Conservation (phyloP, 169 alveolate genomes). For the Plasmodium reichenowi region DNA sequence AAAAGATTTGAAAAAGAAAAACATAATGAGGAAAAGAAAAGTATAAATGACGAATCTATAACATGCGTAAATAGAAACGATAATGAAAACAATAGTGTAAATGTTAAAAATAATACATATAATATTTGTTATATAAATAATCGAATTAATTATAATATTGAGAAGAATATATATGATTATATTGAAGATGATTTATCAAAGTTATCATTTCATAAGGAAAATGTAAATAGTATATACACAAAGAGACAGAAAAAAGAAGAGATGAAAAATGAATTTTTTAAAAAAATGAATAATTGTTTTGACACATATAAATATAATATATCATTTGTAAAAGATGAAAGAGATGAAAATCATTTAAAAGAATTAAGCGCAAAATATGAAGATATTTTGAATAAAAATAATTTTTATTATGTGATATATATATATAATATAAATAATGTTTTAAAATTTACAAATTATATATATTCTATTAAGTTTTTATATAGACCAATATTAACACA, state of each 20-base stretch:
- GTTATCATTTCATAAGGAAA: background rate
- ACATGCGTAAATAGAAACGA: background rate
- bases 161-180: background rate
- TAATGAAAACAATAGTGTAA: background rate
- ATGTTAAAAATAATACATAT: background rate
- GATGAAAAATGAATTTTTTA: background rate
- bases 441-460: conserved; percentile 56
- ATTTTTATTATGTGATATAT: conserved; percentile 69
- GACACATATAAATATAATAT: background rate
- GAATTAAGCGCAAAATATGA: conserved; percentile 24
- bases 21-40: background rate
- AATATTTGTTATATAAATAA: background rate
- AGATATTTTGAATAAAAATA: conserved; percentile 47
- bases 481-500: conserved; percentile 77
- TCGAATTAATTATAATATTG: background rate
- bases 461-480: conserved; percentile 40
- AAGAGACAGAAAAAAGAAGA: conserved; percentile 10
- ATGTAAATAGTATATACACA: conserved; percentile 1
- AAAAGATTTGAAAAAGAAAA: background rate
- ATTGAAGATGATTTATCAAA: background rate
- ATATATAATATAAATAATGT: conserved; percentile 44
- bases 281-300: conserved; percentile 2
- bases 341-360: background rate
- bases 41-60: background rate
- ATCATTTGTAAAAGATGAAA: conserved; percentile 2